These are phyloP conservation scores for Dillenia suffruticosa DNA, from an alignment of 164 flowering plant species.

Conservation along the genomic window DNA sequence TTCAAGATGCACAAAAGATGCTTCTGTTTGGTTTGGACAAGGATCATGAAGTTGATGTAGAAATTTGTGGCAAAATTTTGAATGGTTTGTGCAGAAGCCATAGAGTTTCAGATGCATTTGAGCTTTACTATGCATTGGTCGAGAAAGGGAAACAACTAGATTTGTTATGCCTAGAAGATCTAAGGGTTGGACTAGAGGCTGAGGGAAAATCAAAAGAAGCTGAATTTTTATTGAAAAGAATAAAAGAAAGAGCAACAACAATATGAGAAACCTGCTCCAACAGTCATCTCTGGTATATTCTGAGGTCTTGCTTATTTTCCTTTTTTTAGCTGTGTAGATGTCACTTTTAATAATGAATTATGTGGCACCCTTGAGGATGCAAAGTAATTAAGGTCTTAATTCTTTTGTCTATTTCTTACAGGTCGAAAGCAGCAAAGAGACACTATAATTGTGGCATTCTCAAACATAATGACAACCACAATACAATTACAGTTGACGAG, in stretches of 20 bases:
- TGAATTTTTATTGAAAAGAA: slow-evolving; percentile 54
- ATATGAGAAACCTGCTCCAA: too few species aligned
- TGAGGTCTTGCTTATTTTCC: too few species aligned
- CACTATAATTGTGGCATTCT: too few species aligned
- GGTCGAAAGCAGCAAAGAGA: too few species aligned
- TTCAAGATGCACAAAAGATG: slow-evolving; percentile 41
- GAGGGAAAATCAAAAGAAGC: slow-evolving; percentile 50
- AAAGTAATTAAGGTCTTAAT: too few species aligned
- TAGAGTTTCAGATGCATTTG: slow-evolving; percentile 54
- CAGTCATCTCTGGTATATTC: too few species aligned
- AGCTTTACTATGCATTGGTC: slow-evolving; percentile 50
- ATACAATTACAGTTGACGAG: too few species aligned
- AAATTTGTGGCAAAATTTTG: slow-evolving; percentile 33
- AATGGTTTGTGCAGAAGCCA: slow-evolving; percentile 46
- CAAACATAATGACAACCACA: too few species aligned
- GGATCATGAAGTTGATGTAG: slow-evolving; percentile 28
- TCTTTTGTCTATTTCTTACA: too few species aligned
- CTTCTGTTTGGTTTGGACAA: slow-evolving; percentile 51
- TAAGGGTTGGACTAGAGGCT: slow-evolving; percentile 37
- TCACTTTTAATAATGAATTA: too few species aligned
- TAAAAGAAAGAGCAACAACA: slow-evolving; percentile 1
- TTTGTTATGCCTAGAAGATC: slow-evolving; percentile 35
- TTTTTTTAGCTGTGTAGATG: too few species aligned
- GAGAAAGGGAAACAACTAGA: slow-evolving; percentile 42
- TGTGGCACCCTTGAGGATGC: too few species aligned